These are phyloP conservation scores for Candida ipomoeae DNA, from an alignment of 805 yeast genomes.

Conservation along the genomic window DNA sequence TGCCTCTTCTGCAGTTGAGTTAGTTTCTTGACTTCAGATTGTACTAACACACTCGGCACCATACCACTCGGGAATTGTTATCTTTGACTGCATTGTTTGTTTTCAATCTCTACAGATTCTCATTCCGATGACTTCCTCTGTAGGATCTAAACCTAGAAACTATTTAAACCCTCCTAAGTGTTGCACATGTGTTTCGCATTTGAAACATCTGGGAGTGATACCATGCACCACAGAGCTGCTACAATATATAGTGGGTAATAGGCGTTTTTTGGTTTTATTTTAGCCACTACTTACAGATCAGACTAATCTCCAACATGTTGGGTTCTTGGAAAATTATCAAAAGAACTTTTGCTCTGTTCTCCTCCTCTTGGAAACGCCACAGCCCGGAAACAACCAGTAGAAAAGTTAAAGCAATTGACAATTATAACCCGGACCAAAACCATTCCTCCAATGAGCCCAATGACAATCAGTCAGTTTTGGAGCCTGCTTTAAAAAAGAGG, in stretches of 20 bases:
- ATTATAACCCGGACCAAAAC: background rate
- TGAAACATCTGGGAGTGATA: background rate
- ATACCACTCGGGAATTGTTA: no score
- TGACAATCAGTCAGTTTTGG: background rate
- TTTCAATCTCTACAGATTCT: background rate
- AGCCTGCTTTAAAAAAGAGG: background rate
- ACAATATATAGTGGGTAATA: background rate
- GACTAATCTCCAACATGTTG: background rate
- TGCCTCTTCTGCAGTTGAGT: no score
- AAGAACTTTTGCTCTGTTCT: conserved; percentile 10
- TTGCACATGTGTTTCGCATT: conserved; percentile 1
- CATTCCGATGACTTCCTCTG: background rate
- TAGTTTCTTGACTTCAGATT: background rate
- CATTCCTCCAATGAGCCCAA: background rate
- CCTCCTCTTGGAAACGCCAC: conserved; percentile 1
- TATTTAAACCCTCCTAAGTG: background rate
- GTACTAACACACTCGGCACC: background rate
- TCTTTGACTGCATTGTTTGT: background rate
- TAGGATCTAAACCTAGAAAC: no score
- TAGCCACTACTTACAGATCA: background rate
- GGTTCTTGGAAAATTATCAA: conserved; percentile 12
- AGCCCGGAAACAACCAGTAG: background rate
- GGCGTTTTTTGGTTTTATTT: background rate
- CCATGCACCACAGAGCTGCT: background rate
- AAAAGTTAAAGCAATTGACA: background rate